Evolutionary conservation across 2,329 filamentous ascomycete genomes (phyloP), one percentile per base, ranked within the genome.

Genomic region (Penicillium brevicompactum): DNA sequence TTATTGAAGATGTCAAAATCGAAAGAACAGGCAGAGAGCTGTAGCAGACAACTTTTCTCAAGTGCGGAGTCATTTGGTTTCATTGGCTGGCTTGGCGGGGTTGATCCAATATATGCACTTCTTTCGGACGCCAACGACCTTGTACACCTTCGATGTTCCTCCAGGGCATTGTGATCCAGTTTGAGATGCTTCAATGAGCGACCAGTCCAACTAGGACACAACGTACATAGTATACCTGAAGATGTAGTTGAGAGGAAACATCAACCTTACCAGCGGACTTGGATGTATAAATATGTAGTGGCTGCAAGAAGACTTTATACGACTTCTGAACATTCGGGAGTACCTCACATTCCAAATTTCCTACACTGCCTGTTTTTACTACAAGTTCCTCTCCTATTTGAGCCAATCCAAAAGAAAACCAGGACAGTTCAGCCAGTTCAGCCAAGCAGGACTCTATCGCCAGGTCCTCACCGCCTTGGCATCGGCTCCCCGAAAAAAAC

Each of bases 401-500:
- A 18, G 18, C 18, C 18, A 18, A 18, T 18, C 18, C 4, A 7
- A n/a, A 37, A 37, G 31, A 11, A 34, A n/a, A 37, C 34, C 13
- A 18, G 18, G 18, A 1, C 18, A 18, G 18, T 18, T n/a, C 13
- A n/a, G 13, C 13, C 14, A 7, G 34, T 37, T 34, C 31, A 34
- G 10, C 31, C 11, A n/a, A 37, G 14, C n/a, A 14, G 34, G 5
- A n/a, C 6, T 4, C 10, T 34, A 37, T n/a, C 24, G 24, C 24
- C 24, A 37, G 34, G 34, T n/a, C 6, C 37, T 54, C 52, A 54
- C 52, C 52, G 52, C 52, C 52, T 32, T 49, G 32, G 43, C 45
- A 16, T 27, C 21, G 37, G 41, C 56, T 54, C 49, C 46, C 49
- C 49, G 44, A 63, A 63, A 66, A 66, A 65, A 66, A 65, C 58